These are phyloP conservation scores for Ogataea pini DNA, from an alignment of 805 yeast genomes.

Conservation along the genomic window DNA sequence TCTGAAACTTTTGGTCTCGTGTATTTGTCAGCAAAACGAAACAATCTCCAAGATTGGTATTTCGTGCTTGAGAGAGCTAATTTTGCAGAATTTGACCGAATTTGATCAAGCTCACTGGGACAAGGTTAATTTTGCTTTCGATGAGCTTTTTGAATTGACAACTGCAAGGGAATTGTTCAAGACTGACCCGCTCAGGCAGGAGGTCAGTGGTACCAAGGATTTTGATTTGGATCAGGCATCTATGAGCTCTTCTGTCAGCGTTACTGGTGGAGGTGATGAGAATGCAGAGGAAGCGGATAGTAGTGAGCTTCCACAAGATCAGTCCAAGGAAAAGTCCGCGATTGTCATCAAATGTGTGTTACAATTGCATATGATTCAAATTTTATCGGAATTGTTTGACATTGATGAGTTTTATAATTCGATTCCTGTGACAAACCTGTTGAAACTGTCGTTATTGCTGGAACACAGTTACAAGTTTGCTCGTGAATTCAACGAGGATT, in stretches of 20 bases:
- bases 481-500: constrained; percentile 82
- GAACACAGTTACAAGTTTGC: constrained; percentile 79
- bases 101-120: constrained; percentile 75
- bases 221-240: constrained; percentile 25
- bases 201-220: constrained; percentile 27
- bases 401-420: constrained; percentile 63
- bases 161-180: constrained; percentile 84
- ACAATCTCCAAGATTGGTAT: constrained; percentile 95
- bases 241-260: constrained; percentile 9
- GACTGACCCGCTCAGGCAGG: constrained; percentile 47
- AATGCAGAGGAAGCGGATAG: constrained; percentile 10
- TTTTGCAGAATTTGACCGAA: constrained; percentile 69
- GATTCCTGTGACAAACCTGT: constrained; percentile 66
- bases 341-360: constrained; percentile 91
- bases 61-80: constrained; percentile 77
- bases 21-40: constrained; percentile 96
- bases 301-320: constrained; percentile 30
- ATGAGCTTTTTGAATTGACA: constrained; percentile 71
- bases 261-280: constrained; percentile 12
- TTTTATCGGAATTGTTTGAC: constrained; percentile 77
- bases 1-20: constrained; percentile 73
- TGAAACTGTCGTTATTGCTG: constrained; percentile 59
- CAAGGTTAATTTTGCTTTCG: constrained; percentile 63
- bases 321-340: constrained; percentile 60
- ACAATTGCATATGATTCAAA: constrained; percentile 85